Conservation (phyloP, 1,284 basidiomycete species). For the Anthracocystis setariae region DNA sequence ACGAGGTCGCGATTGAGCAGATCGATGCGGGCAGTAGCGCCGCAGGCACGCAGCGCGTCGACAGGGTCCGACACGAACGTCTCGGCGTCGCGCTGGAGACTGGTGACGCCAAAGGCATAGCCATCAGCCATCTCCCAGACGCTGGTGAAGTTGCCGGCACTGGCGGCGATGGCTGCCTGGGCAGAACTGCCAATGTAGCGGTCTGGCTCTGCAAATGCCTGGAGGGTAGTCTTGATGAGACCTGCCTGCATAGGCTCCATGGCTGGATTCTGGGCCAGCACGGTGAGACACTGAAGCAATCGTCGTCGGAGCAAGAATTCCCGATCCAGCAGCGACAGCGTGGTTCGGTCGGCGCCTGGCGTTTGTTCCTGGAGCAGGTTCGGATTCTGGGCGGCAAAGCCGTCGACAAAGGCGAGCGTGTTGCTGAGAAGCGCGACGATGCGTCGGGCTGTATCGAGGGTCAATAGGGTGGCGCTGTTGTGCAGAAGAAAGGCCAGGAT, state of each 20-base stretch:
- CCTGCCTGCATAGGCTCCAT: conserved; percentile 81
- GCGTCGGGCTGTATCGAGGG: conserved; percentile 87
- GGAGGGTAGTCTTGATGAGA: conserved; percentile 84
- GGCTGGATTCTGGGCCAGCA: conserved; percentile 80
- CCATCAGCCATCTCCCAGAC: conserved; percentile 90
- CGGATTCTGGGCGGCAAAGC: conserved; percentile 70
- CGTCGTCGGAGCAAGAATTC: conserved; percentile 85
- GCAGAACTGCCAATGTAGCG: conserved; percentile 78
- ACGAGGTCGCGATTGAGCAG: conserved; percentile 80
- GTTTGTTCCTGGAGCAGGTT: conserved; percentile 48
- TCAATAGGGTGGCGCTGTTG: conserved; percentile 76
- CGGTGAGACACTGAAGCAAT: conserved; percentile 87
- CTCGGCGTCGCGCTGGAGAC: conserved; percentile 70
- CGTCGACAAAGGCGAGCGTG: conserved; percentile 85
- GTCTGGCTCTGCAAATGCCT: conserved; percentile 83
- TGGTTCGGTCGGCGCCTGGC: conserved; percentile 65
- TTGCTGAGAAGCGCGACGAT: conserved; percentile 87
- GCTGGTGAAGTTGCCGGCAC: conserved; percentile 82
- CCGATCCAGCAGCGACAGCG: conserved; percentile 77
- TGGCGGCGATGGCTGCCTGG: conserved; percentile 90
- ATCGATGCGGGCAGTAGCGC: conserved; percentile 67
- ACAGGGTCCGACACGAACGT: conserved; percentile 48
- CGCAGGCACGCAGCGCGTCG: conserved; percentile 29
- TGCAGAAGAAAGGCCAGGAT: conserved; percentile 87
- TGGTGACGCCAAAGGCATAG: conserved; percentile 91